Conservation (phyloP, 176 grass and related monocot species). For the Rhipidocladum racemiflorum region DNA sequence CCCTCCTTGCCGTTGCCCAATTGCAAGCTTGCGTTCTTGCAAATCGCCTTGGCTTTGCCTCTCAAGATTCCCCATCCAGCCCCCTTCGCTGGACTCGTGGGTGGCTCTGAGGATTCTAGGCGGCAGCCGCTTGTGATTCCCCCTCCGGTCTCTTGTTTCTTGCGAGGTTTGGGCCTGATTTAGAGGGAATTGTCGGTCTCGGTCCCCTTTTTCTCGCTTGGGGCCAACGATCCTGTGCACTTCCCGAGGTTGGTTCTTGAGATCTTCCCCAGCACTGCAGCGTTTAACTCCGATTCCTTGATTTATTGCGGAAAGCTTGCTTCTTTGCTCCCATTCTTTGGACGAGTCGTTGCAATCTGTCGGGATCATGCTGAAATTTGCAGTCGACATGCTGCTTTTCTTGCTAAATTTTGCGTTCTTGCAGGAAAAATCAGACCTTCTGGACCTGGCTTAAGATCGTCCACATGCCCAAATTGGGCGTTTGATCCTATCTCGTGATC, state of each 20-base stretch:
- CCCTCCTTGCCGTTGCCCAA: constrained; percentile 16
- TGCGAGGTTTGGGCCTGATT: constrained; percentile 24
- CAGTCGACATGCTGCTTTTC: not conserved
- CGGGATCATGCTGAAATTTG: not conserved
- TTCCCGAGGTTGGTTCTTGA: constrained; percentile 27
- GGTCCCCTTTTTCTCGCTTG: not conserved
- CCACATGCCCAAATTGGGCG: not conserved
- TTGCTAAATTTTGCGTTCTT: not conserved
- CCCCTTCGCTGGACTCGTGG: constrained; percentile 34
- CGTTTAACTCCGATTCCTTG: constrained; percentile 4
- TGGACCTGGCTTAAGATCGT: constrained; percentile 6
- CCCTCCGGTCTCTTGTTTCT: not conserved
- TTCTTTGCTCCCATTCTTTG: not conserved
- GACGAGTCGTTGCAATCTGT: not conserved
- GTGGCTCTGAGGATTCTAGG: constrained; percentile 35
- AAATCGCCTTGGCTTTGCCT: constrained; percentile 24
- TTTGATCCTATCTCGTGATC: constrained; percentile 9
- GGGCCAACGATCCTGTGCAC: constrained; percentile 29
- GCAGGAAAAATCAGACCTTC: not conserved
- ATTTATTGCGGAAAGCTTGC: not conserved
- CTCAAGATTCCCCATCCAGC: constrained; percentile 24
- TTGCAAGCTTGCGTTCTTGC: constrained; percentile 35
- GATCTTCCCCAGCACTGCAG: not conserved
- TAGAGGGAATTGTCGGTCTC: constrained; percentile 17
- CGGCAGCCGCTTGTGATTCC: constrained; percentile 6